phyloP scores from a whole-genome alignment of 176 grass and related monocot species.

The Aegilops sharonensis region DNA sequence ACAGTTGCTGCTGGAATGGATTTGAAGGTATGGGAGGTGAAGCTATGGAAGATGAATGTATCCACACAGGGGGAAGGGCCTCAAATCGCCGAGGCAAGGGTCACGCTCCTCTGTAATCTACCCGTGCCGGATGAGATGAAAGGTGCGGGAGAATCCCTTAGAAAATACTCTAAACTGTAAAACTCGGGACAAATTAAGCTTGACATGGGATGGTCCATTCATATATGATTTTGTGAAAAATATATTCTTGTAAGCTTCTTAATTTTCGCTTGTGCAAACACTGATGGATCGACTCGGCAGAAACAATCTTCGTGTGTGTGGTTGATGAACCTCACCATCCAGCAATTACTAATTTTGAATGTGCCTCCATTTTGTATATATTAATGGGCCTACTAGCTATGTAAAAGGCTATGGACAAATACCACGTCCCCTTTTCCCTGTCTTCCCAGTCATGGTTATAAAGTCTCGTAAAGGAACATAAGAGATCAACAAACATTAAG shows the following conservation, averaged over 20 bases:
- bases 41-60: constrained; percentile 59
- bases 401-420: too few species aligned
- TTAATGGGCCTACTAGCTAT: too few species aligned
- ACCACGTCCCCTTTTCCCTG: too few species aligned
- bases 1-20: not conserved
- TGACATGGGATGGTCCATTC: not conserved
- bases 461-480: too few species aligned
- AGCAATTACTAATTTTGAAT: not conserved
- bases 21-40: constrained; percentile 80
- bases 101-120: constrained; percentile 65
- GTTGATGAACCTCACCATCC: not conserved
- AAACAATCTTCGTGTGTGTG: not conserved
- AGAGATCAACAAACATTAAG: too few species aligned
- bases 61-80: constrained; percentile 33
- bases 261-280: not conserved
- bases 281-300: not conserved
- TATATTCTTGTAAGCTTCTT: not conserved
- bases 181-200: not conserved
- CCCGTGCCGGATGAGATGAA: constrained; percentile 50
- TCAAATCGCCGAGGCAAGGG: constrained; percentile 54
- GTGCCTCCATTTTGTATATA: not conserved
- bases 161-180: constrained; percentile 59
- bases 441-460: too few species aligned
- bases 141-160: constrained; percentile 48
- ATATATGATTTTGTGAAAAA: not conserved